These are phyloP conservation scores for Plasmodium chabaudi DNA, from an alignment of 169 alveolate genomes.

Conservation along the genomic window DNA sequence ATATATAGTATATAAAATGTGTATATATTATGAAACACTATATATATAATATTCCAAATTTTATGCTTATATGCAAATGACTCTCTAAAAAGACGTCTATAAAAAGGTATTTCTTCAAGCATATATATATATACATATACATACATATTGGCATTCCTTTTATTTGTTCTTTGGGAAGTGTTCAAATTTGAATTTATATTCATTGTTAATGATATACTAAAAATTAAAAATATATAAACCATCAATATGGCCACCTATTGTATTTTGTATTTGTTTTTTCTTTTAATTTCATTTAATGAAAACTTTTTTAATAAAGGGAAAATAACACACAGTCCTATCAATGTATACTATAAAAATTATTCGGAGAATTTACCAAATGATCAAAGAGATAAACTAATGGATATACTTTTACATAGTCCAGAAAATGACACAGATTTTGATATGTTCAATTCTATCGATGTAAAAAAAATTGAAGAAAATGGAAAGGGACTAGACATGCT, in stretches of 20 bases:
- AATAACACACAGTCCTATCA: slow-evolving; percentile 40
- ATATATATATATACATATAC: no score
- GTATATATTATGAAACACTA: no score
- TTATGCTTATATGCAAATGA: no score
- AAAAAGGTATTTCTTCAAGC: no score
- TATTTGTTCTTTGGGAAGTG: no score
- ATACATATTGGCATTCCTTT: no score
- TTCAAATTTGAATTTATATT: no score
- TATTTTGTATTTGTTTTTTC: slow-evolving; percentile 3
- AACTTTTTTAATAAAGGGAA: slow-evolving; percentile 4
- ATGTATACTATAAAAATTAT: slow-evolving; percentile 62
- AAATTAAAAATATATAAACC: no score
- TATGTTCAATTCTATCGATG: slow-evolving; percentile 1
- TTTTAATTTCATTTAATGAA: slow-evolving; percentile 20
- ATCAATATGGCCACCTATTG: slow-evolving; percentile 3
- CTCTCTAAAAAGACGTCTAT: no score
- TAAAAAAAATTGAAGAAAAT: slow-evolving; percentile 27
- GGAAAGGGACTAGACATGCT: slow-evolving; percentile 19
- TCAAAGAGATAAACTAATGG: slow-evolving; percentile 42
- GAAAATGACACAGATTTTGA: slow-evolving; percentile 1
- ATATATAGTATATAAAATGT: no score
- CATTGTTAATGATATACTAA: no score
- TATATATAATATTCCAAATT: no score
- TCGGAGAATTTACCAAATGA: slow-evolving; percentile 27
- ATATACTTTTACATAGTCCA: slow-evolving; percentile 13